Evolutionary conservation across 441 rosid genomes (phyloP).

Genomic region (Raphanus hybrid): DNA sequence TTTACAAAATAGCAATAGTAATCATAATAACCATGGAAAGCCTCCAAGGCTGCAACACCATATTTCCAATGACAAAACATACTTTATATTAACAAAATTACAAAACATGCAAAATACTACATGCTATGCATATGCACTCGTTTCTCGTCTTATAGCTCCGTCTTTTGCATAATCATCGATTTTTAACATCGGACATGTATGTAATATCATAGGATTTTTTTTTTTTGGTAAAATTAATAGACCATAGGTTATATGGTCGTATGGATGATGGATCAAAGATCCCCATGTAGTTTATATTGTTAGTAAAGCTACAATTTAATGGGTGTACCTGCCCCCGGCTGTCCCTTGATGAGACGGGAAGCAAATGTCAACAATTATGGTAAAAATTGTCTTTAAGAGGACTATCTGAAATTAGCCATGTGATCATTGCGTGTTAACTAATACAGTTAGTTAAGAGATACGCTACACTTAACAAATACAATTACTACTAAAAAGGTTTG

Average conservation of each 20-base stretch:
- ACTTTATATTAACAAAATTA: neutral
- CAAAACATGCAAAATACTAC: neutral
- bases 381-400: slow-evolving; percentile 19
- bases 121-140: neutral
- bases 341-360: slow-evolving; percentile 3
- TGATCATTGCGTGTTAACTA: slow-evolving; percentile 35
- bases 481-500: neutral
- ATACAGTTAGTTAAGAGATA: slow-evolving; percentile 19
- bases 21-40: neutral
- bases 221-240: too few species aligned
- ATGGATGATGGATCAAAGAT: neutral
- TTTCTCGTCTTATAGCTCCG: neutral
- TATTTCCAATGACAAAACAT: neutral
- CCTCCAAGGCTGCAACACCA: neutral
- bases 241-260: neutral
- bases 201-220: neutral
- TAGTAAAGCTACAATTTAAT: neutral
- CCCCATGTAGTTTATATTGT: neutral
- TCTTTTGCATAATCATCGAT: neutral
- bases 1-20: neutral
- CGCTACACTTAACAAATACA: neutral
- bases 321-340: slow-evolving; percentile 24
- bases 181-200: neutral
- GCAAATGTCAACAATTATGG: slow-evolving; percentile 27
- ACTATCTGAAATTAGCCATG: slow-evolving; percentile 22